Conservation (phyloP, 176 grass and related monocot genomes). For the Hsuehochloa calcarea region DNA sequence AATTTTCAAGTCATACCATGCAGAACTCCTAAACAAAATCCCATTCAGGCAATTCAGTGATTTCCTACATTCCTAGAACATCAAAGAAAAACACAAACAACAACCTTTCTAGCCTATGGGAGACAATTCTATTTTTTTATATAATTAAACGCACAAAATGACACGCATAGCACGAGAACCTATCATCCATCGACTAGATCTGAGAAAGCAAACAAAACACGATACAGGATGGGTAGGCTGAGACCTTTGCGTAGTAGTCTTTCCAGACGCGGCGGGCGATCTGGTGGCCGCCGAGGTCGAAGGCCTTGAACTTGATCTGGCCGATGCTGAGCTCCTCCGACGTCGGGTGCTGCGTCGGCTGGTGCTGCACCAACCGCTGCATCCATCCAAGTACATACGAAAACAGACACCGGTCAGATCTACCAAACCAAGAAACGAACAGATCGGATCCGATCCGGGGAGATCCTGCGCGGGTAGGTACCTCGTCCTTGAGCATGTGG, state of each 20-base stretch:
- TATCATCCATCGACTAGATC: conserved; percentile 5
- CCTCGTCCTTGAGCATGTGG: conserved; percentile 82
- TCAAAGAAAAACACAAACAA: background rate
- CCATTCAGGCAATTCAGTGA: background rate
- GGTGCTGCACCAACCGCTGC: conserved; percentile 76
- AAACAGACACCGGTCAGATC: background rate
- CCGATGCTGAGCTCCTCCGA: conserved; percentile 86
- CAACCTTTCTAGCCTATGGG: background rate
- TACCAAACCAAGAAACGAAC: background rate
- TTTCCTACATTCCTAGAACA: background rate
- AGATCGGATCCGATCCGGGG: conserved; percentile 3
- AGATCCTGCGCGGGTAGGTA: background rate
- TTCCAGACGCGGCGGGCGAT: conserved; percentile 81
- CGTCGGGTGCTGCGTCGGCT: conserved; percentile 76
- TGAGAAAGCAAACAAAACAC: background rate
- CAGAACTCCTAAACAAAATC: background rate
- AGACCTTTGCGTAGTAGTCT: conserved; percentile 73
- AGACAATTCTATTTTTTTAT: background rate
- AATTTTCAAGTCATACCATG: background rate
- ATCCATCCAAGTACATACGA: background rate
- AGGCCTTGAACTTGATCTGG: conserved; percentile 83
- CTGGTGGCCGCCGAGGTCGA: conserved; percentile 74
- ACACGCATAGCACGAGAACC: background rate
- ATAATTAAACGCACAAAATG: background rate
- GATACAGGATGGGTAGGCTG: background rate